Evolutionary conservation across 139 green algal species (phyloP).

Genomic region (Chlamydomonas eustigma): DNA sequence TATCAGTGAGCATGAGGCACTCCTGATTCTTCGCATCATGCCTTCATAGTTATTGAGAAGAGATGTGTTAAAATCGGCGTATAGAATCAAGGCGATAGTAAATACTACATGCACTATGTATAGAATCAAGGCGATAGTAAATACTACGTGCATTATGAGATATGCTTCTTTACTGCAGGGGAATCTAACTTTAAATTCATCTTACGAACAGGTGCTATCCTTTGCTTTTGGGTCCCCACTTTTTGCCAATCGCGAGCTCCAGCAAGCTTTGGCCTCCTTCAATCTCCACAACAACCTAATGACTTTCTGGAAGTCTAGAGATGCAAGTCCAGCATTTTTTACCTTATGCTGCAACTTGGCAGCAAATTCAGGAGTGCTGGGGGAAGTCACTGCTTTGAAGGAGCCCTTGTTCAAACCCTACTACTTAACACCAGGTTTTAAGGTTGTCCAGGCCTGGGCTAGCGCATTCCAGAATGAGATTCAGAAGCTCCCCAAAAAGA

Average conservation of each 20-base stretch:
- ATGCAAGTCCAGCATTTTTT: constrained; percentile 4
- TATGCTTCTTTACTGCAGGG: not conserved
- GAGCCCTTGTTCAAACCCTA: no score
- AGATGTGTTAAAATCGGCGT: no score
- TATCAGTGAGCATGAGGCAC: no score
- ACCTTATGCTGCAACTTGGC: constrained; percentile 5
- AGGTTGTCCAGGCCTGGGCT: constrained; percentile 10
- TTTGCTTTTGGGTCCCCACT: constrained; percentile 25
- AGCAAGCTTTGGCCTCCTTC: not conserved
- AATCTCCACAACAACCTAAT: constrained; percentile 4
- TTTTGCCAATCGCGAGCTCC: constrained; percentile 20
- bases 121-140: no score
- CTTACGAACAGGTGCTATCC: constrained; percentile 15
- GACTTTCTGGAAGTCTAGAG: not conserved
- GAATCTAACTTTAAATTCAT: not conserved
- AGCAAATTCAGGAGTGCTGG: no score
- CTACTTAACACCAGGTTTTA: not conserved
- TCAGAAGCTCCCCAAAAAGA: not conserved
- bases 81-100: no score
- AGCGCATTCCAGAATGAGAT: not conserved
- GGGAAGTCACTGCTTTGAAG: no score
- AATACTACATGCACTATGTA: no score
- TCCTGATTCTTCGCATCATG: no score
- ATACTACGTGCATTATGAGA: no score
- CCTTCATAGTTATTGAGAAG: no score